Evolutionary conservation across 2,329 filamentous ascomycete genomes (phyloP).

Genomic region (Penicillium sp.): DNA sequence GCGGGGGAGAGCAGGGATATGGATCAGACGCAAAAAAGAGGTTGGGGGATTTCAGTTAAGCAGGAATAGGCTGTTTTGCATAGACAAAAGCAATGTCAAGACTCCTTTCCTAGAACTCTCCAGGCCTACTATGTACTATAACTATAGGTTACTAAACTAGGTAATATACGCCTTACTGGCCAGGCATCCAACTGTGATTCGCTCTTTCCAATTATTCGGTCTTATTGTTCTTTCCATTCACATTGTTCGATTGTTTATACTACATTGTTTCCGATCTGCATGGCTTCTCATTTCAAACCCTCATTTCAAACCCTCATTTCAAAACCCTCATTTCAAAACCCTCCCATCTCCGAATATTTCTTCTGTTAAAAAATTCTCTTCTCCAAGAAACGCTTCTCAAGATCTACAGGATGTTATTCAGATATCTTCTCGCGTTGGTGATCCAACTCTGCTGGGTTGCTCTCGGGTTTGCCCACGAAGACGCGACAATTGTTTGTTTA

Average conservation of each 20-base stretch:
- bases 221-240: neutral
- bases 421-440: neutral
- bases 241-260: neutral
- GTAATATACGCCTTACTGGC: neutral
- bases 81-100: neutral
- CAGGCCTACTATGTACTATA: no score
- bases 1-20: neutral
- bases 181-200: neutral
- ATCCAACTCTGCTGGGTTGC: slow-evolving; percentile 2
- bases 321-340: neutral
- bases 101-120: no score
- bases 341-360: neutral
- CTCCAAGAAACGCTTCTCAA: neutral
- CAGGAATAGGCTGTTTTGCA: neutral
- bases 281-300: neutral
- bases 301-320: neutral
- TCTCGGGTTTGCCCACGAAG: neutral
- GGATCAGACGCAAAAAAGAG: neutral
- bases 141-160: no score
- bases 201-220: neutral
- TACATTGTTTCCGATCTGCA: neutral
- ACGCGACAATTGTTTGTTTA: slow-evolving; percentile 5
- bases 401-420: neutral
- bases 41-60: neutral
- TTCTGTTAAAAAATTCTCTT: neutral